These are phyloP conservation scores for Phanerochaete sordida DNA, from an alignment of 768 basidiomycete genomes.

Conservation along the genomic window DNA sequence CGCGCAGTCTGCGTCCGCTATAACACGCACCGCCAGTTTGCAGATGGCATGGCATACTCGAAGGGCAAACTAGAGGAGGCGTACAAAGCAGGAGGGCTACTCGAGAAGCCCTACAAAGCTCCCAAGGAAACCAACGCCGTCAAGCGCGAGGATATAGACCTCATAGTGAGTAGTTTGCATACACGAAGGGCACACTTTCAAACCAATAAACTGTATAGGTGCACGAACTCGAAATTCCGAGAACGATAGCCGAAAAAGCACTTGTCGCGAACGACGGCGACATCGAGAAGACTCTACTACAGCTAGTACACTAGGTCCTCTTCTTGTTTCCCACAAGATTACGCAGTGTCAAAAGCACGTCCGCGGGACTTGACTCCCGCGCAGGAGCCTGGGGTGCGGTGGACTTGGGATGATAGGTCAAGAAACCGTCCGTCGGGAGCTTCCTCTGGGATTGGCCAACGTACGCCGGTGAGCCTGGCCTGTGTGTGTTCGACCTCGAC, in stretches of 20 bases:
- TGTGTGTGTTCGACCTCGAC: constrained; percentile 39
- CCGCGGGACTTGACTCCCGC: too few species aligned
- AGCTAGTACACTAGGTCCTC: constrained; percentile 15
- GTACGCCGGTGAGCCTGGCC: constrained; percentile 49
- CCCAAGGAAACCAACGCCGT: constrained; percentile 37
- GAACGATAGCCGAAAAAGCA: constrained; percentile 55
- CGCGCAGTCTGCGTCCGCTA: too few species aligned
- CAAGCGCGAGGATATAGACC: constrained; percentile 62
- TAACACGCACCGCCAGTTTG: constrained; percentile 42
- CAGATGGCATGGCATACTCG: constrained; percentile 63
- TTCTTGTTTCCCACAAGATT: not conserved
- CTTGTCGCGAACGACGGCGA: constrained; percentile 52
- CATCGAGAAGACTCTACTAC: constrained; percentile 43
- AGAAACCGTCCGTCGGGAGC: not conserved
- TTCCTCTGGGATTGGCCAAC: constrained; percentile 22
- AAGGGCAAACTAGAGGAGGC: constrained; percentile 68
- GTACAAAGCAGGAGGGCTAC: constrained; percentile 45
- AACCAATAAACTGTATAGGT: constrained; percentile 36
- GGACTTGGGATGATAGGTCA: not conserved
- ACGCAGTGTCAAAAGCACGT: not conserved
- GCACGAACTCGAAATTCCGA: constrained; percentile 61
- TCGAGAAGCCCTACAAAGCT: constrained; percentile 52
- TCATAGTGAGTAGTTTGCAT: constrained; percentile 43
- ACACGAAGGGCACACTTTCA: not conserved
- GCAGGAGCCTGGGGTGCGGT: too few species aligned